Evolutionary conservation across 2,329 filamentous ascomycete species (phyloP), one percentile per base, ranked within the genome.

Genomic region (Pestalotiopsis sp.): DNA sequence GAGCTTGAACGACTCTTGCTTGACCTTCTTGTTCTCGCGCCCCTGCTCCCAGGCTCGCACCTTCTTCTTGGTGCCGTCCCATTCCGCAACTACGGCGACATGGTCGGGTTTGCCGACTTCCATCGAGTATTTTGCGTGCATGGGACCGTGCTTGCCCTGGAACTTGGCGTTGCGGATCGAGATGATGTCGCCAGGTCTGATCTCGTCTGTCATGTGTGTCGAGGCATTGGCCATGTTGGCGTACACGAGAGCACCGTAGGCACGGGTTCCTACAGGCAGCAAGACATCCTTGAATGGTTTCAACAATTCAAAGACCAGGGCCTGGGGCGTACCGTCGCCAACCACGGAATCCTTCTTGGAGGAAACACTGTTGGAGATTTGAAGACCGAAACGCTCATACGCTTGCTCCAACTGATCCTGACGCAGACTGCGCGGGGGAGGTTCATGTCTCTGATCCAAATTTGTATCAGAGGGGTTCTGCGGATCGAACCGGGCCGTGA

Each of bases 21-120:
- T 96, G 67, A 97, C 91, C 85, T 98, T 98, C 80, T 92, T 95
- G 79, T 90, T 95, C 83, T 98, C 95, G 14, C 95, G 86, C 0
- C 95, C 95, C 79, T 99, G 96, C 80, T 98, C 96, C 93, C 94
- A 98, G 1, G 92, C 95, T 36, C 95, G 85, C 31, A 99, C 92
- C 86, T 98, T 98, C 87, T 97, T 97, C 88, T 98, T 97, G 56
- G 94, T 97, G 3, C 96, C 96, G 79, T 99, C 96, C 96, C 96
- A 99, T 79, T 99, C 96, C 11, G 94, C 89, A 4, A 99, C 95
- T 2, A 99, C 84, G 2, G 89, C 96, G 0, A 98, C 95, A 76
- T 99, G 96, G 72, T 95, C 93, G 4, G 89, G 89, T 78, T 93
- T 96, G 72, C 94, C 95, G 1, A 98, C 93, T 74, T 99, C 96